A percentile compares a stretch with the other conserved stretches of the same genome.
Conservation (phyloP, 306 rosid species). For the Lupinus albus region DNA sequence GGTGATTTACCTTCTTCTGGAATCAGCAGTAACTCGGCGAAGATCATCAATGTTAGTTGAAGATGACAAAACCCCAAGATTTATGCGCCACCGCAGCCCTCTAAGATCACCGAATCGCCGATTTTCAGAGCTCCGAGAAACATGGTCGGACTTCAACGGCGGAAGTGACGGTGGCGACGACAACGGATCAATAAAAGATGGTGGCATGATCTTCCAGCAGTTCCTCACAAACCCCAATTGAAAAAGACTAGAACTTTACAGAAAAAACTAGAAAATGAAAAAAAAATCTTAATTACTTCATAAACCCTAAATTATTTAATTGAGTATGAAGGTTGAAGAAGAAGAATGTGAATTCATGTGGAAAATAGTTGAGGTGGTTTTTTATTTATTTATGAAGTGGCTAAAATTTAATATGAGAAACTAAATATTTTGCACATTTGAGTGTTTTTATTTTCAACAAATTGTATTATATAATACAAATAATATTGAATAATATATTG, state of each 20-base stretch:
- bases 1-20: slow-evolving; percentile 71
- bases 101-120: slow-evolving; percentile 66
- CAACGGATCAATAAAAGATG: slow-evolving; percentile 56
- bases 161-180: background rate
- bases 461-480: no score
- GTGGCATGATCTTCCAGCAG: slow-evolving; percentile 55
- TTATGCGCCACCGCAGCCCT: slow-evolving; percentile 87
- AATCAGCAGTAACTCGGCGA: slow-evolving; percentile 88
- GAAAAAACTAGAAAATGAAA: background rate
- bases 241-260: slow-evolving; percentile 8
- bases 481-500: no score
- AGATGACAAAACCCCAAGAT: slow-evolving; percentile 87
- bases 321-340: background rate
- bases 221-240: slow-evolving; percentile 42
- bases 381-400: background rate
- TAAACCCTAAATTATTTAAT: background rate
- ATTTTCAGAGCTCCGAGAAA: slow-evolving; percentile 53
- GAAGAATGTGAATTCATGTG: background rate
- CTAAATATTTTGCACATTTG: background rate
- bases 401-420: background rate
- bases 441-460: background rate
- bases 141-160: slow-evolving; percentile 36
- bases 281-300: background rate
- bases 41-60: slow-evolving; percentile 73
- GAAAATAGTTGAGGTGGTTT: background rate